phyloP scores from a whole-genome alignment of 2,329 filamentous ascomycete genomes.

The Phoma sp. region DNA sequence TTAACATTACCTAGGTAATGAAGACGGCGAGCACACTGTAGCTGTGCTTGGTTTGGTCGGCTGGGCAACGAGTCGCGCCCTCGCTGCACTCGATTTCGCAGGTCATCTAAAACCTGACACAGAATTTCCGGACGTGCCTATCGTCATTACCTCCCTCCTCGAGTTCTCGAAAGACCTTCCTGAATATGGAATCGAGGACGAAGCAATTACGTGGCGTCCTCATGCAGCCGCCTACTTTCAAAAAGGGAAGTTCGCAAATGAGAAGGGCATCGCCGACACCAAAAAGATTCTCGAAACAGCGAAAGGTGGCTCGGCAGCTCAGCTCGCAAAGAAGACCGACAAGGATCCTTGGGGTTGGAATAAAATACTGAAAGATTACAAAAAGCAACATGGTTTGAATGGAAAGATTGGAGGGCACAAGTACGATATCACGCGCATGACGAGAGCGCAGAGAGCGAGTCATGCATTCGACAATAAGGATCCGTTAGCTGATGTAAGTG shows the following conservation, averaged over 20 bases:
- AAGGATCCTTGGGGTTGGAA: background rate
- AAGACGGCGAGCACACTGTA: conserved; percentile 14
- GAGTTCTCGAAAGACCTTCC: background rate
- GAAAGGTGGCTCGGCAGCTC: background rate
- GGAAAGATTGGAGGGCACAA: conserved; percentile 13
- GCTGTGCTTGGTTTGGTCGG: conserved; percentile 19
- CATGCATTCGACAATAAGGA: conserved; percentile 17
- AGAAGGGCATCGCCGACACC: background rate
- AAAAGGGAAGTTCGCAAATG: background rate
- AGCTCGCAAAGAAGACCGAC: background rate
- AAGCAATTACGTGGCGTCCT: background rate
- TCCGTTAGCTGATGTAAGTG: conserved; percentile 16
- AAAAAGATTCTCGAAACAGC: background rate
- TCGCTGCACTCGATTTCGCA: conserved; percentile 19
- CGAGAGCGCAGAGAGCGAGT: conserved; percentile 16
- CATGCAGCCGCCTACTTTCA: background rate
- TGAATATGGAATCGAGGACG: background rate
- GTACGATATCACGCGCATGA: conserved; percentile 23
- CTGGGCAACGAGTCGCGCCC: conserved; percentile 15
- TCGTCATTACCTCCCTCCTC: background rate
- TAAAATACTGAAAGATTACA: background rate
- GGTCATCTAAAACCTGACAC: conserved; percentile 20
- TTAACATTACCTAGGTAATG: conserved; percentile 12
- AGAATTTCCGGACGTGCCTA: conserved; percentile 6
- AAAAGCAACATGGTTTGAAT: background rate